phyloP scores from a whole-genome alignment of 2,329 filamentous ascomycete species.

The Metarhizium humberi region DNA sequence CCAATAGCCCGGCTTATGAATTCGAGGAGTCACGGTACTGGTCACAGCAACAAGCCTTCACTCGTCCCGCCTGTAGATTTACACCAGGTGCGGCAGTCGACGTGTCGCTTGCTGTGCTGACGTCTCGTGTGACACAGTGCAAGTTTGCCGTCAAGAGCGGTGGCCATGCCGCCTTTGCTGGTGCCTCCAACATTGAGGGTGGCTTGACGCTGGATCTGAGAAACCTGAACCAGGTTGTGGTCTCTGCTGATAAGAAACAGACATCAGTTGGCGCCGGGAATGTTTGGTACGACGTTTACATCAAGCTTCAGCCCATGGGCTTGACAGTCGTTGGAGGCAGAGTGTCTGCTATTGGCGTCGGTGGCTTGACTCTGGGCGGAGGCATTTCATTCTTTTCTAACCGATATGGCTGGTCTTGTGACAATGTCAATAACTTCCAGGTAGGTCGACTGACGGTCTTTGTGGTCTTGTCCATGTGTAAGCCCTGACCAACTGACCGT shows the following conservation, averaged over 20 bases:
- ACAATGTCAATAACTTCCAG: slow-evolving; percentile 13
- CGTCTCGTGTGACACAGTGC: slow-evolving; percentile 16
- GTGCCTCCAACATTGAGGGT: slow-evolving; percentile 17
- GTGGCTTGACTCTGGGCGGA: slow-evolving; percentile 16
- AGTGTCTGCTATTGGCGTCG: slow-evolving; percentile 13
- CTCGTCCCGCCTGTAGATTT: slow-evolving; percentile 14
- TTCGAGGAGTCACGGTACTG: slow-evolving; percentile 14
- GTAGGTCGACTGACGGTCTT: neutral
- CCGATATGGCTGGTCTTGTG: slow-evolving; percentile 14
- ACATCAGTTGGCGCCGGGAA: slow-evolving; percentile 11
- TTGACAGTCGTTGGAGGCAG: slow-evolving; percentile 15
- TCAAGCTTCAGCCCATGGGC: slow-evolving; percentile 7
- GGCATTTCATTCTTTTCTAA: slow-evolving; percentile 14
- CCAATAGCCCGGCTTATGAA: slow-evolving; percentile 9
- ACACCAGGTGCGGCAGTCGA: slow-evolving; percentile 14
- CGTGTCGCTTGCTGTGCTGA: slow-evolving; percentile 17
- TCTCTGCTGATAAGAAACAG: slow-evolving; percentile 9
- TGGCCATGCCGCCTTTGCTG: slow-evolving; percentile 21
- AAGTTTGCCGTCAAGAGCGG: slow-evolving; percentile 23
- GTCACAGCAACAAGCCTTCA: slow-evolving; percentile 15
- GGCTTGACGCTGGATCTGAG: slow-evolving; percentile 19
- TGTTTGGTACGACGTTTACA: slow-evolving; percentile 14
- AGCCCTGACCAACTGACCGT: neutral
- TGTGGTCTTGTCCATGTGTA: neutral
- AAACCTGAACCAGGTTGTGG: slow-evolving; percentile 13